Evolutionary conservation across 1,284 basidiomycete species (phyloP), one percentile per base, ranked within the genome.

Genomic region (Boletus smithii): DNA sequence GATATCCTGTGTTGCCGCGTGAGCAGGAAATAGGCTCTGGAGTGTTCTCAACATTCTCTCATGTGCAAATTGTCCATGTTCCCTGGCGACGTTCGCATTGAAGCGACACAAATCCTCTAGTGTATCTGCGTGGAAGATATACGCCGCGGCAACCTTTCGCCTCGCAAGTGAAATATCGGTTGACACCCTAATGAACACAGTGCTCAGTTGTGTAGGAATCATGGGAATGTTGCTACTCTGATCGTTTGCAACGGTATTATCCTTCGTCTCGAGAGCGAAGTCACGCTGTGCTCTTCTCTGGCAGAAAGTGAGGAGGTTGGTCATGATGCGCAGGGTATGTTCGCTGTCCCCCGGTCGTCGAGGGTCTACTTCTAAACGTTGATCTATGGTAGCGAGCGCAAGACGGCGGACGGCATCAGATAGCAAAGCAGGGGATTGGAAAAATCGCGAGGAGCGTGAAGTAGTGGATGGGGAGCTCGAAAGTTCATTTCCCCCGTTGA

Each of bases 21-120:
- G 54, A 6, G 54, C 50, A 7, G 69, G 67, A 41, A 86, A 73
- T 5, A 91, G 59, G 3, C 79, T 73, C 30, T 72, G 66, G 17
- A 94, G 64, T 8, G 76, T 79, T 44, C 68, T 75, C 68, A 91
- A 91, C n/a, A 88, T 71, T 45, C 88, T 72, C 54, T 86, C 82
- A 60, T 92, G 87, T 54, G 87, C 81, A 57, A 76, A 75, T 42
- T 88, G 73, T 11, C 82, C 79, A 56, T 78, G 71, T 27, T 75
- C 66, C 49, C 72, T 73, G 5, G 90, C 85, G 16, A 82, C 69
- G 14, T 63, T 66, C 0, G 81, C 79, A 59, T 91, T 92, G 46
- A 59, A 68, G 44, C 69, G 73, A 63, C 81, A 88, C 3, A 82
- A 58, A 8, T 73, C 72, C 11, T 71, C 72, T 4, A 83, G 62